phyloP scores from a whole-genome alignment of 1,284 basidiomycete genomes.

The Phylloboletellus chloephorus region DNA sequence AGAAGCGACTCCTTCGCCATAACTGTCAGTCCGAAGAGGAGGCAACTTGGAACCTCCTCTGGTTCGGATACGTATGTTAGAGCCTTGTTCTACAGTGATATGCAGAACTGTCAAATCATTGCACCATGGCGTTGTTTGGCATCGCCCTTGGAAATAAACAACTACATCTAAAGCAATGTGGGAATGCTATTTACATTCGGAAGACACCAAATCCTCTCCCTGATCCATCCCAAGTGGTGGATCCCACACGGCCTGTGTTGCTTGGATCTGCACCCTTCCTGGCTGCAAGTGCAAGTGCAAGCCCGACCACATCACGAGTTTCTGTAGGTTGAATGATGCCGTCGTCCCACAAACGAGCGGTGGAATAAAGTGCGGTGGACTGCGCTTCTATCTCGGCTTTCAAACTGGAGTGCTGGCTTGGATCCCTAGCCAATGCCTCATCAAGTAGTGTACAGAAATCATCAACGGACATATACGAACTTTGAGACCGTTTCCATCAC shows the following conservation, averaged over 20 bases:
- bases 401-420: constrained; percentile 66
- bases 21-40: background rate
- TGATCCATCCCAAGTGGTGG: constrained; percentile 68
- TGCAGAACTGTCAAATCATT: too few relatives aligned
- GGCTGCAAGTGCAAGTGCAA: constrained; percentile 75
- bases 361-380: constrained; percentile 81
- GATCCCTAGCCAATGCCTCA: constrained; percentile 48
- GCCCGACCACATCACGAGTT: constrained; percentile 81
- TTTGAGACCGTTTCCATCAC: constrained; percentile 90
- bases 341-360: constrained; percentile 91
- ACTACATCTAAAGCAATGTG: constrained; percentile 24
- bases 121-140: constrained; percentile 22
- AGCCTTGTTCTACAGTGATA: background rate
- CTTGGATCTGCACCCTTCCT: constrained; percentile 32
- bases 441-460: background rate
- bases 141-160: constrained; percentile 22
- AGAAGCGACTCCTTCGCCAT: constrained; percentile 23
- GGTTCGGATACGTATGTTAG: constrained; percentile 1
- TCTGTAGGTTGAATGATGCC: constrained; percentile 91
- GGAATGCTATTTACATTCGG: constrained; percentile 61
- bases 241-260: constrained; percentile 22
- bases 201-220: constrained; percentile 82
- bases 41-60: background rate
- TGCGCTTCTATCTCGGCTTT: constrained; percentile 83
- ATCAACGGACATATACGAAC: constrained; percentile 39